Evolutionary conservation across 2,329 filamentous ascomycete species (phyloP).

Genomic region (Stagonosporopsis rhizophila): DNA sequence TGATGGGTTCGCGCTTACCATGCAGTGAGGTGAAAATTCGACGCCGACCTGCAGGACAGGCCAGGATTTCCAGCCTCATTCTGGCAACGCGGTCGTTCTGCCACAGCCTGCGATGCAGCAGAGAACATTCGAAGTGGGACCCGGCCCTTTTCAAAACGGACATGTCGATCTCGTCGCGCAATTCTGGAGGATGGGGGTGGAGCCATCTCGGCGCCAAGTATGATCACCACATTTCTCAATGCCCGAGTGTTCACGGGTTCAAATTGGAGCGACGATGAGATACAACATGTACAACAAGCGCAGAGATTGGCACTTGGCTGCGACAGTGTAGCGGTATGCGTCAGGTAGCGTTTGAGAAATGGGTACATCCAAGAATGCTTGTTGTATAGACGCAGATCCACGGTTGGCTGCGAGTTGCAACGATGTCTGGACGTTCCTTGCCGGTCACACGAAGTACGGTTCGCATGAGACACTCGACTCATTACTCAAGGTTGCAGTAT

Average conservation of each 20-base stretch:
- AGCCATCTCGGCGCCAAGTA: slow-evolving; percentile 20
- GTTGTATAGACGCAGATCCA: slow-evolving; percentile 1
- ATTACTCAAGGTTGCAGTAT: not conserved
- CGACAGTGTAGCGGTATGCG: slow-evolving; percentile 10
- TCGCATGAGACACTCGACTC: not conserved
- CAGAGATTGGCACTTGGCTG: slow-evolving; percentile 14
- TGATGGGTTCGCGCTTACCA: slow-evolving; percentile 18
- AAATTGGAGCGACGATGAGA: not conserved
- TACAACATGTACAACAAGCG: slow-evolving; percentile 13
- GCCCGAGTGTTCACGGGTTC: slow-evolving; percentile 10
- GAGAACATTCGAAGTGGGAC: slow-evolving; percentile 13
- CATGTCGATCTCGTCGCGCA: slow-evolving; percentile 17
- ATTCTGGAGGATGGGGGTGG: slow-evolving; percentile 20
- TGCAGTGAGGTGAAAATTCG: slow-evolving; percentile 15
- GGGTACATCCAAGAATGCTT: not conserved
- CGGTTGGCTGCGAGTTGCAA: not conserved
- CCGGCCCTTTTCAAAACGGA: slow-evolving; percentile 14
- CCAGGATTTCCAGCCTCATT: slow-evolving; percentile 18
- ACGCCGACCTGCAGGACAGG: slow-evolving; percentile 11
- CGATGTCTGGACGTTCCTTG: not conserved
- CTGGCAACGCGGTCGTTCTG: slow-evolving; percentile 12
- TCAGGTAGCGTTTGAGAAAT: slow-evolving; percentile 5
- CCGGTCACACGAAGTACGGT: slow-evolving; percentile 1
- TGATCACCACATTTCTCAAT: slow-evolving; percentile 21
- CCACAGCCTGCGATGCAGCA: slow-evolving; percentile 12